Evolutionary conservation across 2,329 filamentous ascomycete genomes (phyloP).

Genomic region (Parasarocladium wereldwijsianum): DNA sequence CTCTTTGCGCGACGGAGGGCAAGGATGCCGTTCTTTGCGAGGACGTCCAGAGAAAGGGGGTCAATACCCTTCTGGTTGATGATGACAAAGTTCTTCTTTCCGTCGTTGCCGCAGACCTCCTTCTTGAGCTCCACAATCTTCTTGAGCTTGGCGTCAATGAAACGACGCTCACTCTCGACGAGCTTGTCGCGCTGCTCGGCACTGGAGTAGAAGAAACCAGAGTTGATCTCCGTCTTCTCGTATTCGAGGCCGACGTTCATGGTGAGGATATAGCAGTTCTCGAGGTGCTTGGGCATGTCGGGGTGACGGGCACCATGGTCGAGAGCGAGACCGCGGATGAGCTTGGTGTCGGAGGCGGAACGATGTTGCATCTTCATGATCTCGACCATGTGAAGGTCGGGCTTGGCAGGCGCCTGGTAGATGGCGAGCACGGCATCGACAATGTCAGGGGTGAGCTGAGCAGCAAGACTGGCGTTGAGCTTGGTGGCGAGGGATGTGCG

Average conservation of each 20-base stretch:
- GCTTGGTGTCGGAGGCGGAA: slow-evolving; percentile 85
- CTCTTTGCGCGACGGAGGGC: slow-evolving; percentile 89
- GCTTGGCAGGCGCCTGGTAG: slow-evolving; percentile 77
- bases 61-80: slow-evolving; percentile 99
- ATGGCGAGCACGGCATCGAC: slow-evolving; percentile 94
- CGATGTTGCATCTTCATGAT: slow-evolving; percentile 99
- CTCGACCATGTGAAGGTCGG: slow-evolving; percentile 97
- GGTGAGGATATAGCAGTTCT: slow-evolving; percentile 90
- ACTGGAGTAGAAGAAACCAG: slow-evolving; percentile 94
- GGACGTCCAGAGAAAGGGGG: slow-evolving; percentile 82
- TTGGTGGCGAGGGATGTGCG: slow-evolving; percentile 92
- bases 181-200: slow-evolving; percentile 96
- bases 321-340: slow-evolving; percentile 82
- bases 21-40: slow-evolving; percentile 96
- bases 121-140: slow-evolving; percentile 98
- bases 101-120: slow-evolving; percentile 84
- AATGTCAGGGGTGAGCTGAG: slow-evolving; percentile 85
- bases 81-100: slow-evolving; percentile 90
- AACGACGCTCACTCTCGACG: slow-evolving; percentile 89
- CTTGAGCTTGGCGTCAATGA: slow-evolving; percentile 89
- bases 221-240: slow-evolving; percentile 99
- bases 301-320: slow-evolving; percentile 95
- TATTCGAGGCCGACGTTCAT: slow-evolving; percentile 96
- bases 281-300: slow-evolving; percentile 93
- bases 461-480: slow-evolving; percentile 75